phyloP scores from a whole-genome alignment of 2,329 filamentous ascomycete genomes.

The Penicillium sp. region DNA sequence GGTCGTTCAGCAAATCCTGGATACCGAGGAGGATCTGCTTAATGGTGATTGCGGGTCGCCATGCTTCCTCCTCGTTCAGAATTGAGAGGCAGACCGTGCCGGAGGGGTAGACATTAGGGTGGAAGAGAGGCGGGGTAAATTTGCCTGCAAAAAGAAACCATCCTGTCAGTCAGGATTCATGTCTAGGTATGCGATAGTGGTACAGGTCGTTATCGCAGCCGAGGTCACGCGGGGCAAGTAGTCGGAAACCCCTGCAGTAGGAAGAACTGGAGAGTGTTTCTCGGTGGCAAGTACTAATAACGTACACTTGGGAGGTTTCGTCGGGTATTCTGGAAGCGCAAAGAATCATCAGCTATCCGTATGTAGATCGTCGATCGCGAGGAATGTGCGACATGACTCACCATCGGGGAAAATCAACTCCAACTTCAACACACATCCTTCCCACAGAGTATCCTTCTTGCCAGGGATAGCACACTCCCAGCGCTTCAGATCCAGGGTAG shows the following conservation, averaged over 20 bases:
- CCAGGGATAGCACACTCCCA: slow-evolving; percentile 98
- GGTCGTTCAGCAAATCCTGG: slow-evolving; percentile 92
- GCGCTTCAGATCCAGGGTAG: slow-evolving; percentile 86
- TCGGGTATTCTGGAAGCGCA: slow-evolving; percentile 79
- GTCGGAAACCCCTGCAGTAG: background rate
- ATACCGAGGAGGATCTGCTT: slow-evolving; percentile 97
- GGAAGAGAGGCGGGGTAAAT: slow-evolving; percentile 94
- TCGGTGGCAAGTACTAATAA: slow-evolving; percentile 33
- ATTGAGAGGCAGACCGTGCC: slow-evolving; percentile 97
- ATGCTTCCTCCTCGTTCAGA: slow-evolving; percentile 96
- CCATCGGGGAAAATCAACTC: slow-evolving; percentile 92
- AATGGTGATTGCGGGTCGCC: slow-evolving; percentile 98
- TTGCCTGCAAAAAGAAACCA: slow-evolving; percentile 68
- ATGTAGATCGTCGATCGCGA: slow-evolving; percentile 14
- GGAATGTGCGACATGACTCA: slow-evolving; percentile 53
- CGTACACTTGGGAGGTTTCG: slow-evolving; percentile 97
- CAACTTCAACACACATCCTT: slow-evolving; percentile 95
- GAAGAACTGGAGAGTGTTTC: background rate
- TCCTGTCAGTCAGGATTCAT: slow-evolving; percentile 10
- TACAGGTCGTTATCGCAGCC: background rate
- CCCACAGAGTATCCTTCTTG: slow-evolving; percentile 97
- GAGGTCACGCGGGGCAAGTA: background rate
- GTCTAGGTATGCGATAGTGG: background rate
- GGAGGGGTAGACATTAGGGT: slow-evolving; percentile 97
- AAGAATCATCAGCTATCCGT: slow-evolving; percentile 24